These are phyloP conservation scores for Zygoascus flipseniorum DNA, from an alignment of 805 yeast genomes.

Conservation along the genomic window DNA sequence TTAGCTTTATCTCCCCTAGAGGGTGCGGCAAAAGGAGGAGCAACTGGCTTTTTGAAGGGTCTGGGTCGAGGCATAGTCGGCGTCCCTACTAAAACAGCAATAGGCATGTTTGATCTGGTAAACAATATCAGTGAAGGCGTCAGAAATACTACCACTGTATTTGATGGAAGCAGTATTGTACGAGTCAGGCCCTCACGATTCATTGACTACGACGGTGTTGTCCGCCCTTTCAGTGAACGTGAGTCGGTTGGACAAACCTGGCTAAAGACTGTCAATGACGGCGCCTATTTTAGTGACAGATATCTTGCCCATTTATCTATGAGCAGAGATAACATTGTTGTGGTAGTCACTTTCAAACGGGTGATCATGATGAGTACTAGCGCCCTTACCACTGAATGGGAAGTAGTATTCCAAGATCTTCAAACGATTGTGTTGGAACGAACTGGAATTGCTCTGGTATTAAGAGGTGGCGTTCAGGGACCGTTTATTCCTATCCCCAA, in stretches of 20 bases:
- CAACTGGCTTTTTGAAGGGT: conserved; percentile 88
- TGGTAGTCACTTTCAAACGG: conserved; percentile 63
- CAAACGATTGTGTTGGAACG: conserved; percentile 66
- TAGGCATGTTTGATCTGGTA: conserved; percentile 89
- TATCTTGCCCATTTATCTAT: conserved; percentile 81
- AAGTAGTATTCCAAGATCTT: conserved; percentile 52
- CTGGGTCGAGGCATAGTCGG: conserved; percentile 93
- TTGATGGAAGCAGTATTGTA: conserved; percentile 68
- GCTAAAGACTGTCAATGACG: conserved; percentile 79
- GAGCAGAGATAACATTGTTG: conserved; percentile 71
- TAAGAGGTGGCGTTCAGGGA: conserved; percentile 48
- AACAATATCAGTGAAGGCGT: conserved; percentile 91
- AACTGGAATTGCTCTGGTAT: conserved; percentile 65
- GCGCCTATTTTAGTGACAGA: conserved; percentile 57
- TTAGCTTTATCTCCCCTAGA: conserved; percentile 83
- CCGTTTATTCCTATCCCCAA: conserved; percentile 80
- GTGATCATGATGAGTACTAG: conserved; percentile 62
- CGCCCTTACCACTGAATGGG: conserved; percentile 61
- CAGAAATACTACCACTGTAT: conserved; percentile 81
- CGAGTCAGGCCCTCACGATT: conserved; percentile 78
- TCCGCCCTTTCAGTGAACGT: conserved; percentile 66
- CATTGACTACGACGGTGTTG: conserved; percentile 58
- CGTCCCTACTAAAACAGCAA: conserved; percentile 92
- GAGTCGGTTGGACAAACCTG: conserved; percentile 94
- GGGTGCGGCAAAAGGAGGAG: conserved; percentile 84